Conservation (phyloP, 2,329 filamentous ascomycete species). For the Dothideomycetes sp. region DNA sequence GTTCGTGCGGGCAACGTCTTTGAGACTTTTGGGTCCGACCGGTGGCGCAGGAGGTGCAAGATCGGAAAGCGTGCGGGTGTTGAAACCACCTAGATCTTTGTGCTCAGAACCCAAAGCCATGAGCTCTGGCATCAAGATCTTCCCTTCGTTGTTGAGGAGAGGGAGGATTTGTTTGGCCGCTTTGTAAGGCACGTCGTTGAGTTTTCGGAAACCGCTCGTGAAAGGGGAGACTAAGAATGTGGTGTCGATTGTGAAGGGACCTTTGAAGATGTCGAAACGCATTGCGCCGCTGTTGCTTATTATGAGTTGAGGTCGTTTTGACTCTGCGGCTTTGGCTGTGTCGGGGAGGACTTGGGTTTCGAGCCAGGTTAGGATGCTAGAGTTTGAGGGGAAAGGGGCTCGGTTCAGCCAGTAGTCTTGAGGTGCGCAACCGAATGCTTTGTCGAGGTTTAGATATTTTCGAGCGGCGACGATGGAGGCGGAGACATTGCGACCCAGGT, state of each 20-base stretch:
- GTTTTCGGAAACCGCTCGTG: slow-evolving; percentile 63
- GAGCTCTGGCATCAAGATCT: slow-evolving; percentile 34
- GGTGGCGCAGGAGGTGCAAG: slow-evolving; percentile 14
- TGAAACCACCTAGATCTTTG: slow-evolving; percentile 26
- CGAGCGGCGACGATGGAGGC: slow-evolving; percentile 61
- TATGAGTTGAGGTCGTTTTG: slow-evolving; percentile 52
- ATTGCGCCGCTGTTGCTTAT: slow-evolving; percentile 85
- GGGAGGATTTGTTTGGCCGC: slow-evolving; percentile 60
- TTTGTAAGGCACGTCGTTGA: slow-evolving; percentile 72
- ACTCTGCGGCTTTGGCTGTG: slow-evolving; percentile 40
- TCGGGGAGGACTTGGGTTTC: slow-evolving; percentile 65
- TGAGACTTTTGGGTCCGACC: neutral
- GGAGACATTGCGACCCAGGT: slow-evolving; percentile 63
- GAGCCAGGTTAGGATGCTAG: slow-evolving; percentile 77
- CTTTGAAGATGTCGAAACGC: slow-evolving; percentile 92
- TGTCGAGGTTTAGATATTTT: slow-evolving; percentile 60
- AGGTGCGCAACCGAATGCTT: slow-evolving; percentile 74
- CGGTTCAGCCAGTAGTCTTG: slow-evolving; percentile 73
- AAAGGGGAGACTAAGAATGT: slow-evolving; percentile 86
- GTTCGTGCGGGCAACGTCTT: too few species aligned
- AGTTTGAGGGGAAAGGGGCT: slow-evolving; percentile 59
- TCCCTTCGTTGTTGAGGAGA: slow-evolving; percentile 49
- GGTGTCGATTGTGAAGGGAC: slow-evolving; percentile 78
- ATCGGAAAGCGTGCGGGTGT: slow-evolving; percentile 6
- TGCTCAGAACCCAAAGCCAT: slow-evolving; percentile 17